Conservation (phyloP, 2,329 filamentous ascomycete species). For the Colletotrichum sp. region DNA sequence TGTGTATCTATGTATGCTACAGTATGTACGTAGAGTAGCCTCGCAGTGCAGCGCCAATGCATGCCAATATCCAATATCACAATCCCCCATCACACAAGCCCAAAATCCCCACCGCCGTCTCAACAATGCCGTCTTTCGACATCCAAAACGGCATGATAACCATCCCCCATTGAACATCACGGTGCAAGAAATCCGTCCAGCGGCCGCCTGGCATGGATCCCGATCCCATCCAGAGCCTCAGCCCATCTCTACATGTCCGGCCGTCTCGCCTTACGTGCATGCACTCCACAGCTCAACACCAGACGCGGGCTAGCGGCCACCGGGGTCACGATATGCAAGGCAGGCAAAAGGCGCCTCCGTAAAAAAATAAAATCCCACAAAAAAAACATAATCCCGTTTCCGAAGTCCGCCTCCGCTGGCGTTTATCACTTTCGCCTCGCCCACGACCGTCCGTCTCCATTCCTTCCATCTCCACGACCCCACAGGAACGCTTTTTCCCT, state of each 20-base stretch:
- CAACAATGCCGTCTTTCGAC: background rate
- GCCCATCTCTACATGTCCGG: background rate
- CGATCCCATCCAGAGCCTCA: background rate
- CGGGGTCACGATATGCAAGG: background rate
- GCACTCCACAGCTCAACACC: background rate
- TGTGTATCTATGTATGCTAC: background rate
- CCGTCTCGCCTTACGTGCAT: slow-evolving; percentile 1
- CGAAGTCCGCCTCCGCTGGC: background rate
- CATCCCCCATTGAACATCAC: background rate
- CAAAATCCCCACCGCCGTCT: background rate
- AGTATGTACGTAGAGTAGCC: background rate
- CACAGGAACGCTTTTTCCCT: background rate
- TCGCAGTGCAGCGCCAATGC: background rate
- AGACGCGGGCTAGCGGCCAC: background rate
- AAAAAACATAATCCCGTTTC: background rate
- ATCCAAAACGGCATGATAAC: background rate
- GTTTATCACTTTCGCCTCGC: background rate
- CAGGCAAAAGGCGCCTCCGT: background rate
- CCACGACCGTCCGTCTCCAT: background rate
- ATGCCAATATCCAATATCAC: slow-evolving; percentile 4
- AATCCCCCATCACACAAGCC: background rate
- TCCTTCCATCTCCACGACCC: slow-evolving; percentile 3
- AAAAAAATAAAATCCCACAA: background rate
- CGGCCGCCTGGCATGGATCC: background rate
- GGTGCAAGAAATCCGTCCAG: background rate